phyloP scores from a whole-genome alignment of 306 rosid genomes.

The Rosa chinensis region DNA sequence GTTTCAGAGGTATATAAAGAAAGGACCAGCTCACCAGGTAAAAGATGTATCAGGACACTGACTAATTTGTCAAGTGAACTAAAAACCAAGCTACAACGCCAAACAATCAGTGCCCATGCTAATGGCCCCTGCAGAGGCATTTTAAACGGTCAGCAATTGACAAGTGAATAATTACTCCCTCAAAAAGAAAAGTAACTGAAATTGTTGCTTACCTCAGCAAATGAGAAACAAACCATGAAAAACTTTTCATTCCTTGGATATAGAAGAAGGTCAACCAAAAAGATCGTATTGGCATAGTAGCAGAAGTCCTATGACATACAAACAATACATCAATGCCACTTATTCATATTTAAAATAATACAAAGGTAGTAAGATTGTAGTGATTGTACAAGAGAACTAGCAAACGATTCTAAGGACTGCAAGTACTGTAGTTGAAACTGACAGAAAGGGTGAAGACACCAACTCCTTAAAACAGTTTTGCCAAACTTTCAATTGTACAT shows the following conservation, averaged over 20 bases:
- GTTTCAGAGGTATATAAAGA: neutral
- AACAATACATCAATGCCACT: conserved; percentile 29
- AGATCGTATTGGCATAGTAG: conserved; percentile 92
- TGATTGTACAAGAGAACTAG: neutral
- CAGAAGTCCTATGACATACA: conserved; percentile 73
- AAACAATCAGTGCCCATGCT: conserved; percentile 95
- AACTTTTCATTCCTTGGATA: conserved; percentile 81
- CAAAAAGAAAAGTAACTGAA: conserved; percentile 18
- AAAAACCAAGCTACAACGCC: conserved; percentile 99
- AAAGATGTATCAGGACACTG: conserved; percentile 93
- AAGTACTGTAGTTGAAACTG: neutral
- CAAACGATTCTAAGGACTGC: neutral
- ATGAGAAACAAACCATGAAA: conserved; percentile 90
- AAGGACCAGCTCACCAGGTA: conserved; percentile 67
- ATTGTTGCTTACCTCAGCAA: conserved; percentile 78
- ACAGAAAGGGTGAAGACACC: conserved; percentile 1
- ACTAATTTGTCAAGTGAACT: conserved; percentile 84
- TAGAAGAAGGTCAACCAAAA: conserved; percentile 73
- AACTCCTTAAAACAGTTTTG: neutral
- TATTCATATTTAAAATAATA: neutral
- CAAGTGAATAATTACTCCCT: conserved; percentile 14
- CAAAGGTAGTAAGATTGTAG: neutral
- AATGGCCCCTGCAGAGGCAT: conserved; percentile 78
- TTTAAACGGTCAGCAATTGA: conserved; percentile 29
- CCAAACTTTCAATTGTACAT: too few species aligned